A percentile compares a stretch with the other conserved stretches of the same genome.
Conservation (phyloP, 345 rosid species). For the Euclidium syriacum region DNA sequence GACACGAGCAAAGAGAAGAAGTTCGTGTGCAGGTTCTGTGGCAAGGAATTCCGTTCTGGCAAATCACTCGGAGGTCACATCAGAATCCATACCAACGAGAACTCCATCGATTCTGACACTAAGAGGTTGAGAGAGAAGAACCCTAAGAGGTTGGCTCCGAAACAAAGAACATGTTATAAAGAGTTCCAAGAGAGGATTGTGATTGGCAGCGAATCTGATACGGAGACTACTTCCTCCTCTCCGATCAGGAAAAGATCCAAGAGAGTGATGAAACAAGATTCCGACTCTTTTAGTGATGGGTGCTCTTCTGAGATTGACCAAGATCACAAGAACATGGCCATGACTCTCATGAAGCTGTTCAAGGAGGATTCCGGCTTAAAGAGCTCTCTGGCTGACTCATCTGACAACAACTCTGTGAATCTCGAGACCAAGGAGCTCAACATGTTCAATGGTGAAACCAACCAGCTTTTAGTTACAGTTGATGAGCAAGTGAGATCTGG, state of each 20-base stretch:
- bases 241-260: slow-evolving; percentile 60
- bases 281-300: slow-evolving; percentile 35
- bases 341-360: slow-evolving; percentile 79
- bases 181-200: slow-evolving; percentile 48
- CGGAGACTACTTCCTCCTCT: slow-evolving; percentile 63
- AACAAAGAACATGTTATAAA: slow-evolving; percentile 56
- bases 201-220: slow-evolving; percentile 60
- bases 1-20: slow-evolving; percentile 44
- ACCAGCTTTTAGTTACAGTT: too few relatives aligned
- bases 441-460: too few relatives aligned
- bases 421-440: slow-evolving; percentile 56
- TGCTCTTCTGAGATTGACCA: slow-evolving; percentile 68
- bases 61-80: slow-evolving; percentile 91
- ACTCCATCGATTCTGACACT: slow-evolving; percentile 33
- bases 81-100: slow-evolving; percentile 53
- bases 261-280: slow-evolving; percentile 44
- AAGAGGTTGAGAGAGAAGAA: slow-evolving; percentile 49
- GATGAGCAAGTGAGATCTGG: slow-evolving; percentile 27
- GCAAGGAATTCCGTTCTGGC: slow-evolving; percentile 68
- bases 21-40: slow-evolving; percentile 61
- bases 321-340: slow-evolving; percentile 72
- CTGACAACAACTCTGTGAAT: slow-evolving; percentile 65
- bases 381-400: slow-evolving; percentile 54
- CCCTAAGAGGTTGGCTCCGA: slow-evolving; percentile 32
- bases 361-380: slow-evolving; percentile 58